phyloP scores from a whole-genome alignment of 2,329 filamentous ascomycete species.

The Stachybotrys chartarum region DNA sequence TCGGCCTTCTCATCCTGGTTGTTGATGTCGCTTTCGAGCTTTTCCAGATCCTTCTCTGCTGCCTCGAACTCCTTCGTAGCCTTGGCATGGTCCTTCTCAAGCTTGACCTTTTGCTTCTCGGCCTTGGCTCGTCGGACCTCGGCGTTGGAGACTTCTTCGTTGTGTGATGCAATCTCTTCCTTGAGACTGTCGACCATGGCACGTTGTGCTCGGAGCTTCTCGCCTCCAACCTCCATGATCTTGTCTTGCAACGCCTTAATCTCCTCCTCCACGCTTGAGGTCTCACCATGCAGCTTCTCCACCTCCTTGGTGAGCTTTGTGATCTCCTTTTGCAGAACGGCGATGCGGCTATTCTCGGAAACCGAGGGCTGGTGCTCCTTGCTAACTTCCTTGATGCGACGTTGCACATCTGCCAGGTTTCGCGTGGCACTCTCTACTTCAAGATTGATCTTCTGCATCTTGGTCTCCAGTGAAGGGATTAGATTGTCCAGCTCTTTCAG shows the following conservation, averaged over 20 bases:
- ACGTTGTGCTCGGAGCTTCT: conserved; percentile 83
- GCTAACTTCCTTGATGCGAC: conserved; percentile 76
- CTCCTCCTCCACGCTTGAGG: conserved; percentile 83
- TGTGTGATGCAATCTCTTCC: conserved; percentile 72
- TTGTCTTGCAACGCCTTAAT: conserved; percentile 91
- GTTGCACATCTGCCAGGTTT: conserved; percentile 77
- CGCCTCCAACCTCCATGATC: conserved; percentile 97
- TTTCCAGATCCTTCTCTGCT: conserved; percentile 65
- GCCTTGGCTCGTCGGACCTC: conserved; percentile 89
- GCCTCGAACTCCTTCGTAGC: conserved; percentile 72
- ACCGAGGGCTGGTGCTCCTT: conserved; percentile 76
- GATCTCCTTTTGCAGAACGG: conserved; percentile 71
- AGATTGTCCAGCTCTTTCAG: conserved; percentile 67
- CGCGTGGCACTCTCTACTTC: conserved; percentile 82
- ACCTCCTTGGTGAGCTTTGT: conserved; percentile 69
- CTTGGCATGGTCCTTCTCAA: conserved; percentile 74
- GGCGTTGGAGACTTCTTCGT: conserved; percentile 75
- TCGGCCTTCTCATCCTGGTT: conserved; percentile 71
- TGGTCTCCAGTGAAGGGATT: conserved; percentile 79
- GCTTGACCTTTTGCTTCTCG: conserved; percentile 83
- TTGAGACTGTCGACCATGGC: conserved; percentile 85
- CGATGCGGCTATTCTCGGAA: conserved; percentile 68
- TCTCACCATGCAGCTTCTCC: conserved; percentile 73
- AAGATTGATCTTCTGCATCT: conserved; percentile 82
- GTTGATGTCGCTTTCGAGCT: conserved; percentile 69